phyloP scores from a whole-genome alignment of 495 filamentous ascomycete genomes.

The Tetracladium setigerum region DNA sequence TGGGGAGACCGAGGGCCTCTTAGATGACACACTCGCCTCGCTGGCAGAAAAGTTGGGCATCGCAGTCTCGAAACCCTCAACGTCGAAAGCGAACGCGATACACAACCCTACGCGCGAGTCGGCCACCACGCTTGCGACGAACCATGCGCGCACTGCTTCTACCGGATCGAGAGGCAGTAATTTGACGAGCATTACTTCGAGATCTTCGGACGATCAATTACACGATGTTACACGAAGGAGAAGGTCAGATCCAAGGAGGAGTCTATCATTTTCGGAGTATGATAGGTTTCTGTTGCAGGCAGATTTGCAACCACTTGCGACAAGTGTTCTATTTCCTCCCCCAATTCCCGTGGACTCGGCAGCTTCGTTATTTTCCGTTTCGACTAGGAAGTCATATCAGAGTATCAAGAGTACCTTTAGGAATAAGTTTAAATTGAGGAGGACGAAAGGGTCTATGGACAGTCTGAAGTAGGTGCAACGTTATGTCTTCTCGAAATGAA shows the following conservation, averaged over 20 bases:
- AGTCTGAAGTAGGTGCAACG: constrained; percentile 20
- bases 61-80: constrained; percentile 24
- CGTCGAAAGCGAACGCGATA: constrained; percentile 10
- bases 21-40: constrained; percentile 28
- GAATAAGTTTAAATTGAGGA: constrained; percentile 25
- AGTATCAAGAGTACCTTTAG: constrained; percentile 34
- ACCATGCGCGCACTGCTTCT: constrained; percentile 29
- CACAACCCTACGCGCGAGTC: constrained; percentile 28
- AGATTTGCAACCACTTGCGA: constrained; percentile 25
- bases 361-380: constrained; percentile 25
- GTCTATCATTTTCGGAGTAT: constrained; percentile 42
- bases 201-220: constrained; percentile 23
- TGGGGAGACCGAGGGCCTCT: constrained; percentile 29
- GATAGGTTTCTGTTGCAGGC: constrained; percentile 40
- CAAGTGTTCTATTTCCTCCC: constrained; percentile 22
- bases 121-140: constrained; percentile 24
- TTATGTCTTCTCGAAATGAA: constrained; percentile 24
- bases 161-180: constrained; percentile 27
- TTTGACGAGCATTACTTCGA: constrained; percentile 27
- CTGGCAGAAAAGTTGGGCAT: constrained; percentile 37
- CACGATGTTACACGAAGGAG: constrained; percentile 16
- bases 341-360: constrained; percentile 21
- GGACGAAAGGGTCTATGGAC: constrained; percentile 22
- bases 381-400: constrained; percentile 31
- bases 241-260: constrained; percentile 24